phyloP scores from a whole-genome alignment of 768 basidiomycete species.

The Suillus plorans region DNA sequence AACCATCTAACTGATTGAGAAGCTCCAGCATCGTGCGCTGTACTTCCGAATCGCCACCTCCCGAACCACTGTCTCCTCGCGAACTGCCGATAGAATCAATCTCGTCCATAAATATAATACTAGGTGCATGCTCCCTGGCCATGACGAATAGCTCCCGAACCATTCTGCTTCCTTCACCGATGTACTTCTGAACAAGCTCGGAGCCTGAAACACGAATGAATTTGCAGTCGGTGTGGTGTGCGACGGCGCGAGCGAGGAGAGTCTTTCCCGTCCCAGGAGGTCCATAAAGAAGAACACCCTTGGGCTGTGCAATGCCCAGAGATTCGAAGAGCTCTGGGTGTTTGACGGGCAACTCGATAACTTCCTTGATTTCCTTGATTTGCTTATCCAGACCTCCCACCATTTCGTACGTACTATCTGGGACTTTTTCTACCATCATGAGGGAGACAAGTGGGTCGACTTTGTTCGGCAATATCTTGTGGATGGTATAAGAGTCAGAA shows the following conservation, averaged over 20 bases:
- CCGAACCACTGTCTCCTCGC: conserved; percentile 75
- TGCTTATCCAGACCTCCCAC: conserved; percentile 98
- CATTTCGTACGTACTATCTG: conserved; percentile 99
- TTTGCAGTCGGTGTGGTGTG: conserved; percentile 96
- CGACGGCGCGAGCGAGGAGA: conserved; percentile 90
- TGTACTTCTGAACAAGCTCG: conserved; percentile 97
- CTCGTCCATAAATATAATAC: conserved; percentile 99
- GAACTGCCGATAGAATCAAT: conserved; percentile 97
- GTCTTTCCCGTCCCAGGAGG: conserved; percentile 98
- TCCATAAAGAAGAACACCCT: conserved; percentile 93
- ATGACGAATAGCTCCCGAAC: conserved; percentile 97
- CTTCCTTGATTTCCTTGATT: conserved; percentile 98
- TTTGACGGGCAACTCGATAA: conserved; percentile 96
- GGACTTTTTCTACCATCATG: conserved; percentile 99
- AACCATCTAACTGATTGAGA: conserved; percentile 86
- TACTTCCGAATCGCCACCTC: conserved; percentile 86
- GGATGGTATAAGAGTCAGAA: conserved; percentile 94
- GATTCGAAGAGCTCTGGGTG: conserved; percentile 97
- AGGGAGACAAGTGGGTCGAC: conserved; percentile 97
- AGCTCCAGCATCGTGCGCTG: conserved; percentile 90
- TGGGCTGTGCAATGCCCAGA: conserved; percentile 95
- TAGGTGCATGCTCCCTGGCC: conserved; percentile 96
- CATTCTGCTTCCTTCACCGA: conserved; percentile 96
- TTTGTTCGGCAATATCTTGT: conserved; percentile 96
- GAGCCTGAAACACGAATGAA: conserved; percentile 95